Evolutionary conservation across 495 filamentous ascomycete species (phyloP), one percentile per base, ranked within the genome.

Genomic region (Lepraria neglecta): DNA sequence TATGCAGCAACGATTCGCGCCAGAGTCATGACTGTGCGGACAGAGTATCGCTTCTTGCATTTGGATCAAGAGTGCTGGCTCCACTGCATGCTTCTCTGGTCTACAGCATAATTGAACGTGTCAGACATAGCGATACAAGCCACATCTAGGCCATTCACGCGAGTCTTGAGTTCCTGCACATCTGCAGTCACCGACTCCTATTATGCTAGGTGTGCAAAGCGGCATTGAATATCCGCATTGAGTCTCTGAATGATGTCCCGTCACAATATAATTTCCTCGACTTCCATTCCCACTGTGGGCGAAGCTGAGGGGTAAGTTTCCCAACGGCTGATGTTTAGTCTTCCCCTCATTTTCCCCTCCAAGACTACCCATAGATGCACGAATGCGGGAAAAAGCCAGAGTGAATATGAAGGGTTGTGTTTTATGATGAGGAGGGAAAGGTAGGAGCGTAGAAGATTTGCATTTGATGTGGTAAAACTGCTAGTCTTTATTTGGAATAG

Each of bases 381-480:
- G 44, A 30, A n/a, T 6, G 61, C 61, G 55, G 61, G 61, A 51
- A 46, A 38, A 63, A 63, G 61, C 43, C 61, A 63, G 61, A 63
- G 61, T 63, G 61, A 63, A 63, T 63, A 63, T 63, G 61, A 59
- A 63, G 61, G 56, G 56, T 58, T 56, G 56, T 46, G 61, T 63
- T 63, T 63, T 63, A 63, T 63, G 61, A 63, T 59, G 56, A 14
- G 61, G 46, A 28, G 30, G 42, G 30, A 59, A 33, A 46, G 58
- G 3, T 14, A 14, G 42, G 14, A 43, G 19, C 3, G 33, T 11
- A 14, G 60, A 51, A 30, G 42, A 28, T 27, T 38, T 24, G 38
- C 19, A 42, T 6, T 3, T 17, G 21, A 14, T 3, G 35, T 38
- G 5, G 21, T 24, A 15, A 9, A 19, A 5, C 0, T 21, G 58